phyloP scores from a whole-genome alignment of 495 filamentous ascomycete species.

The Penicillium mononematosum region DNA sequence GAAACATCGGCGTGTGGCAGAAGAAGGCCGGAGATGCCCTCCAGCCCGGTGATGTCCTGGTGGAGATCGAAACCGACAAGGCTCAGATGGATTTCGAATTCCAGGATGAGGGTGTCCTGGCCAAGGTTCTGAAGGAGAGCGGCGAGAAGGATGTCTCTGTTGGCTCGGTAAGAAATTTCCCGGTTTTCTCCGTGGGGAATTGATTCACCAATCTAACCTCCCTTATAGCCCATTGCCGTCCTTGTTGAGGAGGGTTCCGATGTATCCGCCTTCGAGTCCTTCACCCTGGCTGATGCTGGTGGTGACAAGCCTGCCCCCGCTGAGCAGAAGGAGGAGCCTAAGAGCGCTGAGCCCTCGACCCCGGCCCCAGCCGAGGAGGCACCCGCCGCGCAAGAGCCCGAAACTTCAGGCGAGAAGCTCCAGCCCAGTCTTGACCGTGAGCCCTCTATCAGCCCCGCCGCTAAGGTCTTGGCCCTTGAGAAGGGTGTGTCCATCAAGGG shows the following conservation, averaged over 20 bases:
- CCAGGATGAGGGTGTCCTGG: slow-evolving; percentile 94
- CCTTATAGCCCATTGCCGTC: slow-evolving; percentile 82
- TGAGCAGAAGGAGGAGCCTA: slow-evolving; percentile 63
- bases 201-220: slow-evolving; percentile 7
- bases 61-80: slow-evolving; percentile 99
- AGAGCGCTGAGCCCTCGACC: slow-evolving; percentile 58
- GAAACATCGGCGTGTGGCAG: slow-evolving; percentile 97
- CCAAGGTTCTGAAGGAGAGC: slow-evolving; percentile 89
- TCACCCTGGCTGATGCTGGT: slow-evolving; percentile 86
- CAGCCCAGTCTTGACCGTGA: slow-evolving; percentile 81
- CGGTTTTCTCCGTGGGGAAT: slow-evolving; percentile 25
- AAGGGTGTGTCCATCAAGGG: slow-evolving; percentile 74
- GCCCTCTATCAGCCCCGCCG: slow-evolving; percentile 66
- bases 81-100: slow-evolving; percentile 99
- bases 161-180: slow-evolving; percentile 71
- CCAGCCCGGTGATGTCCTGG: slow-evolving; percentile 91
- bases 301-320: slow-evolving; percentile 67
- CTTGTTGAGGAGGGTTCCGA: slow-evolving; percentile 89
- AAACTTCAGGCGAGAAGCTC: slow-evolving; percentile 71
- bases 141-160: slow-evolving; percentile 95
- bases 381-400: slow-evolving; percentile 66
- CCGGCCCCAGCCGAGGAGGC: slow-evolving; percentile 54
- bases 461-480: slow-evolving; percentile 80
- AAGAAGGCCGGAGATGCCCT: slow-evolving; percentile 92
- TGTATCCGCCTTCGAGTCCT: slow-evolving; percentile 80